A percentile compares a stretch with the other conserved stretches of the same genome.
These are phyloP conservation scores for Pseudogymnoascus sp. DNA, from an alignment of 2,329 filamentous ascomycete species.

Conservation along the genomic window DNA sequence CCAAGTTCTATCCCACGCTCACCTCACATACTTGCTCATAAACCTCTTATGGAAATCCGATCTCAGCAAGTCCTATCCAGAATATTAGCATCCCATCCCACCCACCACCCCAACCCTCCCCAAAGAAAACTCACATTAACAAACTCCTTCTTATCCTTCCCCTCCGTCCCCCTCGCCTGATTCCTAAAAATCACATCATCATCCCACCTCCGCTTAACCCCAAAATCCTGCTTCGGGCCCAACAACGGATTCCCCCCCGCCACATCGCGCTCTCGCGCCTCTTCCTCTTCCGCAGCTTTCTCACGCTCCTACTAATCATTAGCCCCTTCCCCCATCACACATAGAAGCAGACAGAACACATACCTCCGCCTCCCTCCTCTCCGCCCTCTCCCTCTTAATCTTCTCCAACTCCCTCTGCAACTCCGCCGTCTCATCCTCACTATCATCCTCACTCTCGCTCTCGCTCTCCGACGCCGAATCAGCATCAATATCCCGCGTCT, in stretches of 20 bases:
- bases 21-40: conserved; percentile 52
- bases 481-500: conserved; percentile 80
- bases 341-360: no score
- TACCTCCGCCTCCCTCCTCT: conserved; percentile 66
- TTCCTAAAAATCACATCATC: conserved; percentile 99
- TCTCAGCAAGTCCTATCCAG: conserved; percentile 64
- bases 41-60: conserved; percentile 98
- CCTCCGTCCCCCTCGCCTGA: conserved; percentile 88
- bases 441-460: conserved; percentile 57
- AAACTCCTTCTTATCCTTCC: conserved; percentile 88
- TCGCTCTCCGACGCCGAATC: conserved; percentile 58
- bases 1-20: neutral
- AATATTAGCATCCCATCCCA: conserved; percentile 10
- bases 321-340: no score
- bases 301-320: conserved; percentile 51
- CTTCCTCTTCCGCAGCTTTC: conserved; percentile 70
- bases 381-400: conserved; percentile 75
- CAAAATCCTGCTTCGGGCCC: conserved; percentile 65
- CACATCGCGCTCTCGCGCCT: conserved; percentile 78
- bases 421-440: conserved; percentile 79
- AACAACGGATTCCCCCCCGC: conserved; percentile 87
- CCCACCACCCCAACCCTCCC: conserved; percentile 7
- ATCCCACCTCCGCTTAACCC: conserved; percentile 86
- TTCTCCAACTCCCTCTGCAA: conserved; percentile 89
- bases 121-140: conserved; percentile 65